A percentile compares a stretch with the other conserved stretches of the same genome.
phyloP scores from a whole-genome alignment of 805 yeast genomes.

The Metschnikowia lochheadii region DNA sequence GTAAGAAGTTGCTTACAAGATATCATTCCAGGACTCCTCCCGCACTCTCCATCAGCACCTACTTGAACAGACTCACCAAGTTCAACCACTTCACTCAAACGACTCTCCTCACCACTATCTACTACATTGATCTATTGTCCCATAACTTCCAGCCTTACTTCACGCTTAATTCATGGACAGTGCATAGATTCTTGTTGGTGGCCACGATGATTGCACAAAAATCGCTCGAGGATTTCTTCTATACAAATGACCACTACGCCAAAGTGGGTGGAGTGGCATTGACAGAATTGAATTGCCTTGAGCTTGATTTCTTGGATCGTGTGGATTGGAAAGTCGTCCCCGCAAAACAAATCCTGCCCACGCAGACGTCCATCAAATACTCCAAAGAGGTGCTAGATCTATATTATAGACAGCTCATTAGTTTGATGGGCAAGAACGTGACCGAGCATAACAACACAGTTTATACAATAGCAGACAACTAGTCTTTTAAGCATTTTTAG shows the following conservation, averaged over 20 bases:
- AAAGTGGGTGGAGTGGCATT: conserved; percentile 91
- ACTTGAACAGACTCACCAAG: conserved; percentile 64
- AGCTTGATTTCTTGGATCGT: conserved; percentile 77
- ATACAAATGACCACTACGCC: conserved; percentile 90
- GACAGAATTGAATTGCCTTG: conserved; percentile 79
- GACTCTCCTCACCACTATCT: conserved; percentile 75
- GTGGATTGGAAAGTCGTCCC: conserved; percentile 65
- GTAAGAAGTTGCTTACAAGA: conserved; percentile 54
- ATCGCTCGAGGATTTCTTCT: conserved; percentile 89
- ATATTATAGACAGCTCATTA: conserved; percentile 38
- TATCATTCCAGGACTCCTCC: conserved; percentile 96
- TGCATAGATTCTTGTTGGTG: conserved; percentile 84
- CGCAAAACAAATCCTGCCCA: conserved; percentile 26
- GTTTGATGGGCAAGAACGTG: conserved; percentile 36
- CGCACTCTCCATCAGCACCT: conserved; percentile 72
- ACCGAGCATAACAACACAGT: conserved; percentile 15
- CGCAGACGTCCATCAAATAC: conserved; percentile 24
- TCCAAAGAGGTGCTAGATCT: conserved; percentile 37
- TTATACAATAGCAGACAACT: conserved; percentile 4
- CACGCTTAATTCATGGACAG: conserved; percentile 85
- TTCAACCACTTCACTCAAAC: conserved; percentile 85
- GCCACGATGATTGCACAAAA: conserved; percentile 90
- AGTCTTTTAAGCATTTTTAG: background rate
- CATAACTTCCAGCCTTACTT: conserved; percentile 70
- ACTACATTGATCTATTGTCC: conserved; percentile 82